These are phyloP conservation scores for Aspergillus ibericus DNA, from an alignment of 2,329 filamentous ascomycete species.

Conservation along the genomic window DNA sequence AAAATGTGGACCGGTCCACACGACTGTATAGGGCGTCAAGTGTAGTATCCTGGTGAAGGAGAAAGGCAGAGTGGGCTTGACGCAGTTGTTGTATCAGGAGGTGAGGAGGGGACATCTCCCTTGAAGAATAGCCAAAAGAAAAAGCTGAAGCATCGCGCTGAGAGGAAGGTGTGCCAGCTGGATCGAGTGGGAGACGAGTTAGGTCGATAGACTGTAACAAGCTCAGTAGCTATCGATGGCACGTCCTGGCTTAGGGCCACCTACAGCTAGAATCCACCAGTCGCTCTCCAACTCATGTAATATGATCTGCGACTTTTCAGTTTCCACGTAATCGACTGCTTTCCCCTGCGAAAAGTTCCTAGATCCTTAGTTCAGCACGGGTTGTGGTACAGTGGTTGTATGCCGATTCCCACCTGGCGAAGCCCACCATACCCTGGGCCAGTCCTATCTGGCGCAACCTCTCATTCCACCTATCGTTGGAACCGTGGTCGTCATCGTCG, in stretches of 20 bases:
- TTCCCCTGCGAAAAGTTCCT: constrained; percentile 79
- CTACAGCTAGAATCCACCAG: constrained; percentile 94
- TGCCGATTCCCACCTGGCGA: constrained; percentile 62
- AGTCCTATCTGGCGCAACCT: constrained; percentile 89
- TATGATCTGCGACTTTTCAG: constrained; percentile 81
- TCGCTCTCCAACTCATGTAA: constrained; percentile 82
- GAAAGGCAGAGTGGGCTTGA: constrained; percentile 79
- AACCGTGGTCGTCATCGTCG: constrained; percentile 31
- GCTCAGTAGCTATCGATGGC: constrained; percentile 13
- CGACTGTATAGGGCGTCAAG: constrained; percentile 69
- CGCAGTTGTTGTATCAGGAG: constrained; percentile 78
- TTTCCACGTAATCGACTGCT: constrained; percentile 82
- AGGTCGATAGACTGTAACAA: constrained; percentile 70
- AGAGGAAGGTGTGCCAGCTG: constrained; percentile 44
- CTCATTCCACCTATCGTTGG: constrained; percentile 73
- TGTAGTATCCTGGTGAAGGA: constrained; percentile 80
- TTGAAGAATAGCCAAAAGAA: constrained; percentile 76
- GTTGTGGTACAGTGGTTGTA: background rate
- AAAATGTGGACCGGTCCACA: constrained; percentile 67
- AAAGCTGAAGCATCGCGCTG: constrained; percentile 39
- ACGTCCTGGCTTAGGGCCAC: constrained; percentile 30
- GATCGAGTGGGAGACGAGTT: constrained; percentile 65
- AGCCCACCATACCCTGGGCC: constrained; percentile 94
- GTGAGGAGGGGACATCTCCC: constrained; percentile 80
- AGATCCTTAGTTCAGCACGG: constrained; percentile 20